Evolutionary conservation across 169 alveolate species (phyloP).

Genomic region (Eimeria maxima): DNA sequence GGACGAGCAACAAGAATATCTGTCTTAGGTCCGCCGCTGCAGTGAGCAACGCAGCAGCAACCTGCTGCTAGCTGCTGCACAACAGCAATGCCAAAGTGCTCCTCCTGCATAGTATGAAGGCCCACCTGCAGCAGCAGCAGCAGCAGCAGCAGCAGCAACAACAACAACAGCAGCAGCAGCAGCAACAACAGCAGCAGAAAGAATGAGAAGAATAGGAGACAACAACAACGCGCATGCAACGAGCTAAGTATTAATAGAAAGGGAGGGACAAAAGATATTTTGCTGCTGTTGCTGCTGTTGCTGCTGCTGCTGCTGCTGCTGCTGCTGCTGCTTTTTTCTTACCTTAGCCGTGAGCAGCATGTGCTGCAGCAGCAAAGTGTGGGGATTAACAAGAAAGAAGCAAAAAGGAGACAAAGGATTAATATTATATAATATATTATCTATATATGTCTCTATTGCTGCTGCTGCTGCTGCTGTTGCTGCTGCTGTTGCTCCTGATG

Average conservation of each 20-base stretch:
- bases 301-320: too few relatives aligned
- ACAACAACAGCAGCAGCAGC: too few relatives aligned
- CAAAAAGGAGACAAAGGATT: background rate
- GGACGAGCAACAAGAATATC: constrained; percentile 56
- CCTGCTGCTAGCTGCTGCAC: constrained; percentile 53
- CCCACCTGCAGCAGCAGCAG: constrained; percentile 68
- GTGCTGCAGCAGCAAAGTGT: background rate
- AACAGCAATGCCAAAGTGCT: constrained; percentile 75
- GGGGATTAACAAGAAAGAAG: constrained; percentile 13
- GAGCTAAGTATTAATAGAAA: background rate
- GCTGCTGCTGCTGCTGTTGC: constrained; percentile 4
- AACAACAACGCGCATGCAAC: background rate
- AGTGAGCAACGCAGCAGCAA: constrained; percentile 69
- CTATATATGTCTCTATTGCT: background rate
- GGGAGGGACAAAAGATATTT: too few relatives aligned
- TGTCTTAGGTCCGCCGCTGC: constrained; percentile 67
- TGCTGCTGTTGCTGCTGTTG: too few relatives aligned
- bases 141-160: background rate
- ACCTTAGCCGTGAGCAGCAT: constrained; percentile 8
- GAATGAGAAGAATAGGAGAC: background rate
- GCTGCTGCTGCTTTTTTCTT: background rate
- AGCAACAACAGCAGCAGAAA: background rate
- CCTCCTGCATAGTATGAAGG: constrained; percentile 53
- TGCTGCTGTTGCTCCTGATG: constrained; percentile 16
- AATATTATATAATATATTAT: background rate